phyloP scores from a whole-genome alignment of 129 eudicot genomes.

The Lonicera japonica region DNA sequence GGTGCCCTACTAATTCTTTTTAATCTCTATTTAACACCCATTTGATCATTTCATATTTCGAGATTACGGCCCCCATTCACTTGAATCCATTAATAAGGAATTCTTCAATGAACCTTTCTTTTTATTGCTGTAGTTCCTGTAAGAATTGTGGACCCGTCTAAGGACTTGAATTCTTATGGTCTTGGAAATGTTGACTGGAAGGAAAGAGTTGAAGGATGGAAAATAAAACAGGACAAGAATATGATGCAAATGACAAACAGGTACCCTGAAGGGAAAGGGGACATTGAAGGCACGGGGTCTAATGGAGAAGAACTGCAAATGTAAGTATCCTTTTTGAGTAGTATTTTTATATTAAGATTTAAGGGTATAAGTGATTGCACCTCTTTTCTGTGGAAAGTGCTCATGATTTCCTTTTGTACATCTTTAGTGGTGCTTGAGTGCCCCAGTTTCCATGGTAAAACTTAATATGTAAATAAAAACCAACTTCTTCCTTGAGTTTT shows the following conservation, averaged over 20 bases:
- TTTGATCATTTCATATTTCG: background rate
- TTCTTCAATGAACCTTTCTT: too few relatives aligned
- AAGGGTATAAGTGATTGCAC: too few relatives aligned
- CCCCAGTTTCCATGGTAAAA: too few relatives aligned
- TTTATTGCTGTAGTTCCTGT: slow-evolving; percentile 59
- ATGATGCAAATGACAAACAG: slow-evolving; percentile 48
- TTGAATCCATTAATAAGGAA: background rate
- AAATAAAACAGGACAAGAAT: slow-evolving; percentile 73
- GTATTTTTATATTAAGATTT: too few relatives aligned
- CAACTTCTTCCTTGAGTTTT: too few relatives aligned
- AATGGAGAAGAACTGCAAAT: slow-evolving; percentile 86
- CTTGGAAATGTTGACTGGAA: slow-evolving; percentile 86
- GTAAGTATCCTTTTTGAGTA: slow-evolving; percentile 38
- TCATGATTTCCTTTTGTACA: too few relatives aligned
- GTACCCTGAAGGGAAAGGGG: slow-evolving; percentile 78
- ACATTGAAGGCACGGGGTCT: slow-evolving; percentile 80
- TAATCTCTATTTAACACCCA: background rate
- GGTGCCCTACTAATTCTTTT: slow-evolving; percentile 28
- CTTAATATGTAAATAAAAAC: too few relatives aligned
- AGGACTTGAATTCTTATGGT: slow-evolving; percentile 76
- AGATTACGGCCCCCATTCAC: background rate
- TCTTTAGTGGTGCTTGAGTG: too few relatives aligned
- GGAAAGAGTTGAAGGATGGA: slow-evolving; percentile 90
- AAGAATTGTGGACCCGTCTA: slow-evolving; percentile 86
- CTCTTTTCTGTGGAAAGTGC: too few relatives aligned